Evolutionary conservation across 495 filamentous ascomycete genomes (phyloP).

Genomic region (Recurvomyces mirabilis): DNA sequence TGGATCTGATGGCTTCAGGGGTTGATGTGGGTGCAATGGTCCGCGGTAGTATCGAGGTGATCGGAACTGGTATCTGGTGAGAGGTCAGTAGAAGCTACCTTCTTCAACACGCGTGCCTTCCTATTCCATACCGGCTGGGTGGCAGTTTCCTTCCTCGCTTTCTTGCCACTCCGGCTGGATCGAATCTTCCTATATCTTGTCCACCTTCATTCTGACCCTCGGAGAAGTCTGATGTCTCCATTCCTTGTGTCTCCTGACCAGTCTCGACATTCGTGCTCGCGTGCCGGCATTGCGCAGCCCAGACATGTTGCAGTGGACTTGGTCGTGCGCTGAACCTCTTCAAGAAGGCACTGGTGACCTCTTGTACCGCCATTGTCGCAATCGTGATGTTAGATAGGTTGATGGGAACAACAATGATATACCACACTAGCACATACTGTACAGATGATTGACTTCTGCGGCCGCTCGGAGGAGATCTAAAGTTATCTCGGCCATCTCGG

Average conservation of each 20-base stretch:
- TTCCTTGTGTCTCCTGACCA: conserved; percentile 17
- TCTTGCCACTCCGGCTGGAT: conserved; percentile 45
- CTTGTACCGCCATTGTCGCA: conserved; percentile 16
- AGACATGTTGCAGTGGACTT: background rate
- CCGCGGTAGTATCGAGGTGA: conserved; percentile 89
- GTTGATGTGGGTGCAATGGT: conserved; percentile 82
- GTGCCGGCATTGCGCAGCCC: conserved; percentile 23
- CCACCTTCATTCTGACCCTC: conserved; percentile 25
- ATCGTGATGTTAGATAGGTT: too few species aligned
- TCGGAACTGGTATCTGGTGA: conserved; percentile 73
- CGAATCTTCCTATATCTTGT: conserved; percentile 38
- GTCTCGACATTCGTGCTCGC: conserved; percentile 17
- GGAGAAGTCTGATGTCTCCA: conserved; percentile 33
- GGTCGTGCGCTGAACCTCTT: conserved; percentile 6
- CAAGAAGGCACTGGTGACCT: conserved; percentile 16
- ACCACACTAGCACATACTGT: too few species aligned
- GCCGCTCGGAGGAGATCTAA: too few species aligned
- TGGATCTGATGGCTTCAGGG: conserved; percentile 70
- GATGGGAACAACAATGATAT: too few species aligned
- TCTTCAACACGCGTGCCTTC: too few species aligned
- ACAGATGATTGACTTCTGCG: too few species aligned
- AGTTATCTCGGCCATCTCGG: too few species aligned
- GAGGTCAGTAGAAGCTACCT: background rate
- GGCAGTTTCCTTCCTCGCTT: conserved; percentile 48
- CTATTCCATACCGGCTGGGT: conserved; percentile 51